These are phyloP conservation scores for Cercospora citrullina DNA, from an alignment of 2,329 filamentous ascomycete genomes.

Conservation along the genomic window DNA sequence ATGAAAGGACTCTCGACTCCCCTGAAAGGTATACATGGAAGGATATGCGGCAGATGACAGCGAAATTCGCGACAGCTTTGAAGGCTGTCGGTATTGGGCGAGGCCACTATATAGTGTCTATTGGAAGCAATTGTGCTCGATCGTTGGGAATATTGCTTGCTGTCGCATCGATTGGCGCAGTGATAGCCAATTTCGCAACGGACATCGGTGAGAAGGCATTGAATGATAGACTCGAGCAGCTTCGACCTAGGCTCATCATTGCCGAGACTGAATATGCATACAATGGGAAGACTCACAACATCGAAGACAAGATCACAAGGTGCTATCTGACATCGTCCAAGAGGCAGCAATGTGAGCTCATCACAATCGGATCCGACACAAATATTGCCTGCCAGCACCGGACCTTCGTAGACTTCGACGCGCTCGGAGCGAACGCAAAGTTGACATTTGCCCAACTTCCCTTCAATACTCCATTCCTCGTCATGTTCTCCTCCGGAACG, in stretches of 20 bases:
- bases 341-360: neutral
- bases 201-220: conserved; percentile 21
- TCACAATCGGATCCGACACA: neutral
- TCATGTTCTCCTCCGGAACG: neutral
- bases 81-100: neutral
- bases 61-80: neutral
- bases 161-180: neutral
- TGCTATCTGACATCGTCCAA: neutral
- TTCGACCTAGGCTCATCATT: conserved; percentile 30
- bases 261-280: conserved; percentile 21
- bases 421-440: neutral
- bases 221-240: conserved; percentile 19
- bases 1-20: neutral
- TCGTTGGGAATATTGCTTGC: neutral
- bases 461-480: neutral
- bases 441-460: neutral
- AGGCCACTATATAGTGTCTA: neutral
- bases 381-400: neutral
- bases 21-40: neutral
- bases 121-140: neutral
- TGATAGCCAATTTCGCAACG: conserved; percentile 20
- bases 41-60: neutral
- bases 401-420: neutral
- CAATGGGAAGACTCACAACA: conserved; percentile 19
- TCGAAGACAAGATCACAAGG: conserved; percentile 2